phyloP scores from a whole-genome alignment of 495 filamentous ascomycete species.

The Talaromyces thailandensis region DNA sequence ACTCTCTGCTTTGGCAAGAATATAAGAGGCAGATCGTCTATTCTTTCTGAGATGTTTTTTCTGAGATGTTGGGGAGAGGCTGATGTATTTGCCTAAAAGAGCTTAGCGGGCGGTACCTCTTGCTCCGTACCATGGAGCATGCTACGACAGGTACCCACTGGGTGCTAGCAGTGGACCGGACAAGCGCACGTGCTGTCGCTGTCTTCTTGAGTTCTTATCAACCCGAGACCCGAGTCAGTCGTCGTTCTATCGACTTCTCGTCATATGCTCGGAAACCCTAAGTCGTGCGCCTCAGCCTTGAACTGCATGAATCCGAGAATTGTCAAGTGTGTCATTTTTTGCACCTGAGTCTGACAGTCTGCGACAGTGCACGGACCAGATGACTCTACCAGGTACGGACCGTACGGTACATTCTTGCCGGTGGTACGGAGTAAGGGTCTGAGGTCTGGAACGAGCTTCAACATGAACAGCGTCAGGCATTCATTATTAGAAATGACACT shows the following conservation, averaged over 20 bases:
- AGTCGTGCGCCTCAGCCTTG: not conserved
- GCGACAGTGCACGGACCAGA: not conserved
- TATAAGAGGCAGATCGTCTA: no score
- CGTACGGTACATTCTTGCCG: not conserved
- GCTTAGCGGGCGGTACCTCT: not conserved
- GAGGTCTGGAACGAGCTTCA: not conserved
- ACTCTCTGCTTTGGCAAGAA: no score
- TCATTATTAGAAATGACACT: no score
- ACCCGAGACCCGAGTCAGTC: not conserved
- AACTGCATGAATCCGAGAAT: not conserved
- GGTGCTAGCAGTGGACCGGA: no score
- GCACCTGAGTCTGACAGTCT: not conserved
- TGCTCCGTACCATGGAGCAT: not conserved
- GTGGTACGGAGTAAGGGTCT: not conserved
- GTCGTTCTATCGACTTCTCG: no score
- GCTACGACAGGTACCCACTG: not conserved
- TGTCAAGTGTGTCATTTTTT: not conserved
- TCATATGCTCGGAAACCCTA: no score
- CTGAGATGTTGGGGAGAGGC: no score
- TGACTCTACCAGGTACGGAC: not conserved
- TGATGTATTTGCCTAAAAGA: conserved; percentile 7
- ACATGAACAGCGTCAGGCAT: no score
- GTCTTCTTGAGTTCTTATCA: not conserved
- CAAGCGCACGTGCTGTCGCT: not conserved
- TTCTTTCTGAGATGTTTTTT: no score